Evolutionary conservation across 768 basidiomycete genomes (phyloP).

Genomic region (Tylopilus subfusipes): DNA sequence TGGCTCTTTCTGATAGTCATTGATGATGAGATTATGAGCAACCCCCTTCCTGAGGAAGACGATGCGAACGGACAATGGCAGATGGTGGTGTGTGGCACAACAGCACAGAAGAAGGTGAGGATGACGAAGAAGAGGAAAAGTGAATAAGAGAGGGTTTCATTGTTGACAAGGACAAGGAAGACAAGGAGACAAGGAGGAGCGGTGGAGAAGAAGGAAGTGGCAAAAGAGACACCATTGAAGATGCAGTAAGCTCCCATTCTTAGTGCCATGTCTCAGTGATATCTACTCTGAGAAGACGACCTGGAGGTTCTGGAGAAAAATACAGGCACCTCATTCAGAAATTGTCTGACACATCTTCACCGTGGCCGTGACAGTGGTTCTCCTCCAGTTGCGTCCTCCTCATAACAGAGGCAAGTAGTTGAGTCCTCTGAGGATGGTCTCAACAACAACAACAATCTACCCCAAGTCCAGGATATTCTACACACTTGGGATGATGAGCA

Average conservation of each 20-base stretch:
- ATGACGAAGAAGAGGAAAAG: slow-evolving; percentile 84
- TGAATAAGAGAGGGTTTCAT: slow-evolving; percentile 87
- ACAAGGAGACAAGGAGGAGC: slow-evolving; percentile 64
- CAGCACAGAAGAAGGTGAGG: slow-evolving; percentile 87
- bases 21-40: slow-evolving; percentile 63
- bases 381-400: slow-evolving; percentile 58
- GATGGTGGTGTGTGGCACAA: slow-evolving; percentile 58
- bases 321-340: slow-evolving; percentile 75
- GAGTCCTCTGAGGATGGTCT: slow-evolving; percentile 80
- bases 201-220: slow-evolving; percentile 57
- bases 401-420: slow-evolving; percentile 54
- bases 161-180: slow-evolving; percentile 89
- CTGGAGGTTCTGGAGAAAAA: slow-evolving; percentile 82
- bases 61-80: slow-evolving; percentile 53
- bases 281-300: slow-evolving; percentile 62
- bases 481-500: slow-evolving; percentile 79
- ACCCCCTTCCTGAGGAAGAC: slow-evolving; percentile 46
- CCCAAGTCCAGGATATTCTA: slow-evolving; percentile 56
- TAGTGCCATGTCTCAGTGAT: slow-evolving; percentile 2
- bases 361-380: slow-evolving; percentile 73
- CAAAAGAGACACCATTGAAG: slow-evolving; percentile 63
- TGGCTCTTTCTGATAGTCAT: slow-evolving; percentile 36
- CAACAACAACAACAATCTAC: slow-evolving; percentile 49
- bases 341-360: slow-evolving; percentile 69
- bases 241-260: slow-evolving; percentile 37